phyloP scores from a whole-genome alignment of 768 basidiomycete species.

The Termitomyces sp. region DNA sequence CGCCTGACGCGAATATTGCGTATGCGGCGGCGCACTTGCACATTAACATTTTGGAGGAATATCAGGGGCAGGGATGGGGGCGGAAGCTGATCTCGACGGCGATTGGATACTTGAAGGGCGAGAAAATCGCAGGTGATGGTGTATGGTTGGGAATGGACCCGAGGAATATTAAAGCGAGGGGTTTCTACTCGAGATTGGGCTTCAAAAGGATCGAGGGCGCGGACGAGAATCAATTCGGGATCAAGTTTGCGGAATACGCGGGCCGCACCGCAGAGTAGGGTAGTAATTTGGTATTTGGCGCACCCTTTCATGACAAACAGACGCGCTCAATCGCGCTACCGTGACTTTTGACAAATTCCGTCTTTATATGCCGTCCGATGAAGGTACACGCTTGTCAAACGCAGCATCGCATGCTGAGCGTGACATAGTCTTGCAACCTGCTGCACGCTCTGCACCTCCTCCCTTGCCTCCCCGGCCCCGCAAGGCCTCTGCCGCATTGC shows the following conservation, averaged over 20 bases:
- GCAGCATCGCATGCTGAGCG: neutral
- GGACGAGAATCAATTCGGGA: conserved; percentile 44
- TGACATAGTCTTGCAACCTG: neutral
- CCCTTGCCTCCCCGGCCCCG: conserved; percentile 1
- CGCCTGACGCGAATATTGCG: conserved; percentile 47
- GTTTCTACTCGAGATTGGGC: conserved; percentile 59
- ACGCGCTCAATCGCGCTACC: conserved; percentile 1
- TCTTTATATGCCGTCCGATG: conserved; percentile 4
- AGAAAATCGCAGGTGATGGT: conserved; percentile 34
- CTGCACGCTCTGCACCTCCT: neutral
- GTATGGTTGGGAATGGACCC: conserved; percentile 70
- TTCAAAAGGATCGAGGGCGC: conserved; percentile 54
- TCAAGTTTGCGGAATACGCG: conserved; percentile 41
- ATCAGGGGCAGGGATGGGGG: conserved; percentile 72
- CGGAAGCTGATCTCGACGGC: conserved; percentile 51
- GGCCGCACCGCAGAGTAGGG: neutral
- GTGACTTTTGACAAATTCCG: neutral
- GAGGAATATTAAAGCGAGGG: conserved; percentile 51
- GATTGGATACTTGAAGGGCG: conserved; percentile 45
- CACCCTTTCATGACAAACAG: conserved; percentile 4
- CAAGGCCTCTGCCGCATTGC: neutral
- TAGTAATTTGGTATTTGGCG: conserved; percentile 6
- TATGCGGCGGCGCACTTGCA: conserved; percentile 76
- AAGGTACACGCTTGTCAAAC: neutral
- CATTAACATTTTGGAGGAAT: conserved; percentile 61